Evolutionary conservation across 768 basidiomycete species (phyloP), one percentile per base, ranked within the genome.

Genomic region (Filobasidium floriforme): DNA sequence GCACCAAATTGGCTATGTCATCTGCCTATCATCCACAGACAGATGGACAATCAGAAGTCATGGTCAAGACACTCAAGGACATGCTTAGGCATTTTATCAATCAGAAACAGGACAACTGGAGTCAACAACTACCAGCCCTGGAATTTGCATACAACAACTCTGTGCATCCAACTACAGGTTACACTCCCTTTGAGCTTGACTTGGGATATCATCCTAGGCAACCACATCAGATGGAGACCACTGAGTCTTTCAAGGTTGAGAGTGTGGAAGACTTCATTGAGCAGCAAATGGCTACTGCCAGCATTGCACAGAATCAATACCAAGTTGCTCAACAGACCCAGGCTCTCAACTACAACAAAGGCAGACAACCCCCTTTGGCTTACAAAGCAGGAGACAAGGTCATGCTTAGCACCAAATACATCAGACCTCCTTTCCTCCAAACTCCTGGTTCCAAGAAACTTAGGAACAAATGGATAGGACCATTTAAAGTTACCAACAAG

Each of bases 21-120:
- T 80, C 78, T 0, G 70, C 81, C 1, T 83, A 77, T 63, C 82
- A 83, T 64, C 82, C 82, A 0, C n/a, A n/a, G n/a, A n/a, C n/a
- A n/a, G n/a, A n/a, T n/a, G n/a, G n/a, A n/a, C n/a, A n/a, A n/a
- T n/a, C 72, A 83, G 62, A 80, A 63, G 69, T 79, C 0, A 70
- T 77, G 1, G 80, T 67, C 60, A 64, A 69, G 41, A 57, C 66
- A 0, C 44, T 68, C 14, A 63, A 32, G 10, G 32, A 62, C 26
- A 62, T 69, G 28, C 52, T 73, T 0, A 57, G 67, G 22, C 37
- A 37, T 9, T 28, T 63, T 28, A 55, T 66, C n/a, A 66, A 64
- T 10, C 59, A 66, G 9, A 19, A 68, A 24, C 75, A 72, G 63
- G 70, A 71, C 46, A 73, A 77, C 54, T 81, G 59, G 59, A n/a